Base-by-base conservation (phyloP, 2,329 filamentous ascomycete genomes). In the Fusarium luffae region DNA sequence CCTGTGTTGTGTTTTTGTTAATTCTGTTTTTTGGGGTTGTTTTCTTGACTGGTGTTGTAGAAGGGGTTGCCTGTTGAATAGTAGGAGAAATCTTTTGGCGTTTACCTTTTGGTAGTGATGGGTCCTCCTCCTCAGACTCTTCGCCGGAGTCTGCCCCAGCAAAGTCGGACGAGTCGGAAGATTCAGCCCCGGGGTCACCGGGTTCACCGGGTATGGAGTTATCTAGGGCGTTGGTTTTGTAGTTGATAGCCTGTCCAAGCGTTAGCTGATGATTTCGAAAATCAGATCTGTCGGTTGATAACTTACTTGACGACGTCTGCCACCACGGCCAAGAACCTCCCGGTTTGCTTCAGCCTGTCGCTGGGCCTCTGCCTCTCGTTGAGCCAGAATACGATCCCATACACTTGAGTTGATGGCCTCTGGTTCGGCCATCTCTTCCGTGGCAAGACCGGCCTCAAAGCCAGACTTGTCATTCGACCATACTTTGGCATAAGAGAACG, bases 321-420 rank as follows among this genome's bases (percentile, higher is more conserved):
- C 93, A 41, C 96, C 96, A 63, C 96, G 89, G 13, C 96, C 96
- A 49, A 98, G 88, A n/a, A 88, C 88, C 77, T 97, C 89, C 50
- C 89, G 85, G 62, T 90, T 89, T 18, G 77, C 85, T 34, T 89
- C 89, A 10, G 90, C 89, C 73, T 94, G 90, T 59, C 89, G 88
- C n/a, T 88, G 86, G 4, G 94, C 94, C 57, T 91, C 89, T 43
- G 88, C 89, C 78, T 97, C 93, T 68, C 96, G 90, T 76, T 97
- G 88, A 55, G 90, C 89, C 37, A 99, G 84, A 63, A 99, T 98
- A 73, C 90, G 91, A 56, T 97, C 94, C 97, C 97, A 99, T 0
- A 97, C 88, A 37, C 89, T 90, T 16, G 88, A 85, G 74, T 90
- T 90, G 12, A 90, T 84, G 0, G 85, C 82, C 10, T 84, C 78